Percentiles rank a stretch among this genome's conserved stretches.
Evolutionary conservation across 306 rosid genomes (phyloP).

Genomic region (Fragaria vesca): DNA sequence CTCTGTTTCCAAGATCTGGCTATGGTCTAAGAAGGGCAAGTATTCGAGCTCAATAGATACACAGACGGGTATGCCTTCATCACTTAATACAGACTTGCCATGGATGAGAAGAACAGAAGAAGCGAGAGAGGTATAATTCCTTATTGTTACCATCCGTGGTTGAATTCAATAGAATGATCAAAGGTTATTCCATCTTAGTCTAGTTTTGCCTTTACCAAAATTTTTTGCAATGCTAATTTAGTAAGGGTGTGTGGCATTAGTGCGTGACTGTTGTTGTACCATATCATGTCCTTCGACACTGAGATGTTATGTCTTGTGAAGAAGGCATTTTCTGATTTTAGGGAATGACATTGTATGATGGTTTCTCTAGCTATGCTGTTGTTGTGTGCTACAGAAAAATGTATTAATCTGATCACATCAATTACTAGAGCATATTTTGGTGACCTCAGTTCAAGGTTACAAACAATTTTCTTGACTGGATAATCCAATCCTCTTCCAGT

Average conservation of each 20-base stretch:
- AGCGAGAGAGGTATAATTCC: conserved; percentile 51
- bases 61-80: conserved; percentile 63
- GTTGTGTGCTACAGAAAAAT: conserved; percentile 7
- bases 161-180: conserved; percentile 32
- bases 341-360: conserved; percentile 21
- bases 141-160: conserved; percentile 22
- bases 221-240: conserved; percentile 46
- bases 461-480: not conserved
- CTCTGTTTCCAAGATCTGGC: conserved; percentile 96
- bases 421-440: conserved; percentile 4
- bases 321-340: conserved; percentile 23
- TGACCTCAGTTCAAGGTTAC: not conserved
- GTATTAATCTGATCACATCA: conserved; percentile 7
- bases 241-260: conserved; percentile 32
- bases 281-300: conserved; percentile 29
- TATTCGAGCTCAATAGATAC: conserved; percentile 52
- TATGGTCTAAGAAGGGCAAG: conserved; percentile 86
- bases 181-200: conserved; percentile 30
- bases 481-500: not conserved
- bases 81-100: conserved; percentile 59
- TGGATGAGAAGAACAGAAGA: conserved; percentile 61
- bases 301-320: conserved; percentile 33
- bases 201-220: conserved; percentile 19
- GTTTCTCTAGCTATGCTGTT: conserved; percentile 18
- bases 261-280: conserved; percentile 34